Evolutionary conservation across 257 asterid species (phyloP).

Genomic region (Verbascum thapsus): DNA sequence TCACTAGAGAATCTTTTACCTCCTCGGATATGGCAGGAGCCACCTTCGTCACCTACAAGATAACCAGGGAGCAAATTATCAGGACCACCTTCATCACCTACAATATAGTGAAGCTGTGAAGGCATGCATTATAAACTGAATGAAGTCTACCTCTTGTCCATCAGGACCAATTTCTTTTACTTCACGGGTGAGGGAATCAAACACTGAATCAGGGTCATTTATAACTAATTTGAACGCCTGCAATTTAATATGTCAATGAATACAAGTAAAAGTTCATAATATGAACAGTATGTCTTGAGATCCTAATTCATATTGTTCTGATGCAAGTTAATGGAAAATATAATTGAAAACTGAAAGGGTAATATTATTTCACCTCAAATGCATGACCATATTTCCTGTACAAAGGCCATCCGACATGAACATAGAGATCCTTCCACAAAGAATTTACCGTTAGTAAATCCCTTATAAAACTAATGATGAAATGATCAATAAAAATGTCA

Average conservation of each 20-base stretch:
- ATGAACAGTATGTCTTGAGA: too few relatives aligned
- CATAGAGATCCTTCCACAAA: constrained; percentile 48
- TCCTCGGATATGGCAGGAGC: constrained; percentile 61
- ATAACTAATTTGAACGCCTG: constrained; percentile 68
- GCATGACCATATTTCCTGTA: constrained; percentile 74
- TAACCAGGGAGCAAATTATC: not conserved
- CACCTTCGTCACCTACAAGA: constrained; percentile 53
- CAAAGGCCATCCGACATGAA: constrained; percentile 74
- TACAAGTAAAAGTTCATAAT: too few relatives aligned
- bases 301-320: too few relatives aligned
- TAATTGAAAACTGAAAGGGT: too few relatives aligned
- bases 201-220: constrained; percentile 63
- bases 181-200: constrained; percentile 64
- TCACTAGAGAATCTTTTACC: constrained; percentile 54
- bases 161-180: constrained; percentile 66
- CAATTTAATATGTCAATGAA: constrained; percentile 2
- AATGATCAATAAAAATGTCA: too few relatives aligned
- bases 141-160: constrained; percentile 50
- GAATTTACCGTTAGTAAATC: too few relatives aligned
- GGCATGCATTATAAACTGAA: too few relatives aligned
- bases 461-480: too few relatives aligned
- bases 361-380: constrained; percentile 54
- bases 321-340: too few relatives aligned
- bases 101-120: not conserved
- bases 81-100: constrained; percentile 60